A percentile compares a stretch with the other conserved stretches of the same genome.
phyloP scores from a whole-genome alignment of 352 stramenopile genomes.

The Globisporangium paddicum region DNA sequence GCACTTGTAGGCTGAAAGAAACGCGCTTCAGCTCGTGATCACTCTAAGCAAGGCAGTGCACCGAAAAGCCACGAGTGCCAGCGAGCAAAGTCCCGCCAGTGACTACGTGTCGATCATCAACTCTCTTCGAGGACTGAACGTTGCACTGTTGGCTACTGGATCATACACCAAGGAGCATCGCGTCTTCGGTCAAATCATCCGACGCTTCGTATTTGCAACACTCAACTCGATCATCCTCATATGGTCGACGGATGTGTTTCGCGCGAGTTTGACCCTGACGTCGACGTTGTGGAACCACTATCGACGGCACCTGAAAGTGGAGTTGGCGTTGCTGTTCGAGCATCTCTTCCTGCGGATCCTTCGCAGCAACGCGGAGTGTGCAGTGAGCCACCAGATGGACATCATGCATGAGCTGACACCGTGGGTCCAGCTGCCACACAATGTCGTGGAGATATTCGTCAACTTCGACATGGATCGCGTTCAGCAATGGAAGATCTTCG shows the following conservation, averaged over 20 bases:
- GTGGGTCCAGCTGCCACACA: slow-evolving; percentile 81
- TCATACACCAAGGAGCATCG: slow-evolving; percentile 43
- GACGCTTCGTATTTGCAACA: slow-evolving; percentile 67
- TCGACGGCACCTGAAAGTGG: slow-evolving; percentile 75
- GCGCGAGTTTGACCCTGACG: slow-evolving; percentile 51
- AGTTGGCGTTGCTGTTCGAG: slow-evolving; percentile 79
- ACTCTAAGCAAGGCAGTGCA: slow-evolving; percentile 73
- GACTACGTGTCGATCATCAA: slow-evolving; percentile 62
- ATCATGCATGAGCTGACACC: slow-evolving; percentile 78
- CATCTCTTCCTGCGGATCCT: slow-evolving; percentile 78
- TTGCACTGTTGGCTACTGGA: slow-evolving; percentile 56
- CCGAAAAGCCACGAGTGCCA: slow-evolving; percentile 33
- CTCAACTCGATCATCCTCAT: slow-evolving; percentile 61
- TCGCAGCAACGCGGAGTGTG: slow-evolving; percentile 34
- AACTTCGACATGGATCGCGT: slow-evolving; percentile 87
- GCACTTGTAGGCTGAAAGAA: slow-evolving; percentile 46
- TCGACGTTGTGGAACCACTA: slow-evolving; percentile 87
- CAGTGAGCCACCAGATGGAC: slow-evolving; percentile 54
- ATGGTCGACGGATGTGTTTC: slow-evolving; percentile 56
- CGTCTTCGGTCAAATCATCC: slow-evolving; percentile 71
- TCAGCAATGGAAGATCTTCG: slow-evolving; percentile 88
- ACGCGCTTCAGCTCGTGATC: slow-evolving; percentile 67
- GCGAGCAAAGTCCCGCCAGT: slow-evolving; percentile 29
- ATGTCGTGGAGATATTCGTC: slow-evolving; percentile 85
- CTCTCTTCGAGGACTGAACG: slow-evolving; percentile 65